Evolutionary conservation across 768 basidiomycete species (phyloP).

Genomic region (Clitopilus hobsonii): DNA sequence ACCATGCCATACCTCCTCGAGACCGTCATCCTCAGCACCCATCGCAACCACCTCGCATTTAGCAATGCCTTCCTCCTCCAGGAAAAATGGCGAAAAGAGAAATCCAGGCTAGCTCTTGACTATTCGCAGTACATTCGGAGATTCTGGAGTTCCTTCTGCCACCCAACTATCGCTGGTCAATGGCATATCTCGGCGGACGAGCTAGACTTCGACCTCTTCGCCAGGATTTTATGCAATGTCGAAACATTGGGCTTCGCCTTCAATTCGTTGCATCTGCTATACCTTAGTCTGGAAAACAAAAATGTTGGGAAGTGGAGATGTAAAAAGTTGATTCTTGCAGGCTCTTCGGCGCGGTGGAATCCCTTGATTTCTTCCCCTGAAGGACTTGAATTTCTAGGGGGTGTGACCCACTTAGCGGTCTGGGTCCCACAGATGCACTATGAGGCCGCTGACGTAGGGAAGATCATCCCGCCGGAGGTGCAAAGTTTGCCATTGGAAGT

Average conservation of each 20-base stretch:
- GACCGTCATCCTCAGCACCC: conserved; percentile 28
- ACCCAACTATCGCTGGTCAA: conserved; percentile 25
- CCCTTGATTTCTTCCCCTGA: conserved; percentile 21
- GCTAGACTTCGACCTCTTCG: conserved; percentile 89
- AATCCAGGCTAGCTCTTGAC: conserved; percentile 22
- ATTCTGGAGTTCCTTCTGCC: conserved; percentile 29
- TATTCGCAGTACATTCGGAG: conserved; percentile 25
- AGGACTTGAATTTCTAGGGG: conserved; percentile 28
- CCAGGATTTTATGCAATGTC: conserved; percentile 40
- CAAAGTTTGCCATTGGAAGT: conserved; percentile 23
- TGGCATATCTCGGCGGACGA: conserved; percentile 88
- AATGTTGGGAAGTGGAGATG: conserved; percentile 19
- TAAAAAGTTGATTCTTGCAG: conserved; percentile 26
- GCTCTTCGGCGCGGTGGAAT: conserved; percentile 25
- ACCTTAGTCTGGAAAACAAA: conserved; percentile 21
- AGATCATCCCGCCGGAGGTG: conserved; percentile 16
- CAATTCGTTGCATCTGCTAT: conserved; percentile 27
- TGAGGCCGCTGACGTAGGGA: background rate
- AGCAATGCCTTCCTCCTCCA: conserved; percentile 24
- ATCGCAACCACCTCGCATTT: conserved; percentile 25
- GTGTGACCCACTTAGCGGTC: conserved; percentile 31
- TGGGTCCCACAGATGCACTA: conserved; percentile 17
- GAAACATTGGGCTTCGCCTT: conserved; percentile 28
- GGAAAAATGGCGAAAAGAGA: conserved; percentile 6
- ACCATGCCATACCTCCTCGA: conserved; percentile 34